Evolutionary conservation across 495 filamentous ascomycete species (phyloP), one percentile per base, ranked within the genome.

Genomic region (Lasiosphaeria ovina): DNA sequence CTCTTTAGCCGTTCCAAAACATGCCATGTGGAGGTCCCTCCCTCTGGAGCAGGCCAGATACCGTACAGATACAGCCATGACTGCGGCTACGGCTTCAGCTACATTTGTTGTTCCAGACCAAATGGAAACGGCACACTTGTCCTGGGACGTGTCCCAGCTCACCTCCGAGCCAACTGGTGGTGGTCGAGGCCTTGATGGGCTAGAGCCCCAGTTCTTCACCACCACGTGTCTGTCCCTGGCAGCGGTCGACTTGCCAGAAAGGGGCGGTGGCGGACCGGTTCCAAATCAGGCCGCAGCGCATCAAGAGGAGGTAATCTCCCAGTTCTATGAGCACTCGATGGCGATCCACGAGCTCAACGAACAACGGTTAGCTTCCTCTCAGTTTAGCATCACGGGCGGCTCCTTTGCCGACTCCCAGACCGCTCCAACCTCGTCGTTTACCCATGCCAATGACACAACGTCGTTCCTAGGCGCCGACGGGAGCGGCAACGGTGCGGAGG

Each of bases 301-400:
- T 16, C 65, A 62, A 14, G 48, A 64, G 14, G 65, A 76, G 8
- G 36, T 70, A 34, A 52, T 72, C 47, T 72, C 85, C 5, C 81
- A 85, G 60, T 91, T 91, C 66, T 89, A 90, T 67, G 83, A 91
- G 61, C 85, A 89, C 66, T 92, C 89, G 0, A 79, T 91, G 38
- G 81, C 82, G 6, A 66, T 87, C 4, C 85, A 92, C 62, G 80
- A 88, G 60, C 73, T 80, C 35, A 62, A 17, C 36, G 34, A 47
- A 42, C 44, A 6, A 34, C n/a, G 48, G 38, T 32, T 31, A 62
- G 44, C 44, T n/a, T 8, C 38, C 38, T 12, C 44, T 47, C 44
- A 47, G 24, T 24, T 24, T 24, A 24, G 24, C 24, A 24, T 2
- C 2, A 24, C 24, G 24, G 24, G 24, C 24, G 24, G 24, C 24